phyloP scores from a whole-genome alignment of 2,329 filamentous ascomycete genomes.

The Ophiocordyceps robertsii region DNA sequence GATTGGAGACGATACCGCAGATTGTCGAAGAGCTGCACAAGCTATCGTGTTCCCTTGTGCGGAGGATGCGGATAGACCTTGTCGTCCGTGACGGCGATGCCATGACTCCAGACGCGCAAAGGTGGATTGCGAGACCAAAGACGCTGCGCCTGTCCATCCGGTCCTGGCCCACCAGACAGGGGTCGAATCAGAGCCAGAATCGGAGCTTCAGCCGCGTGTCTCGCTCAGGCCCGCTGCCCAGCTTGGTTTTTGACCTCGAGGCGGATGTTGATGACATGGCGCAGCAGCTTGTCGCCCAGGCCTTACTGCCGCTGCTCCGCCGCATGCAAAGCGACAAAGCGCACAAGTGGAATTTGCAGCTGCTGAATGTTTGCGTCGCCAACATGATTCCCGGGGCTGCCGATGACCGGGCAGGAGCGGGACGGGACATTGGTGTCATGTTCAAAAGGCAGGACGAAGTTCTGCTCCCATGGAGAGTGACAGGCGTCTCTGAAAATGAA shows the following conservation, averaged over 20 bases:
- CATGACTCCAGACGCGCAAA: slow-evolving; percentile 17
- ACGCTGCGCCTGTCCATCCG: slow-evolving; percentile 73
- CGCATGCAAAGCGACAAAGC: slow-evolving; percentile 55
- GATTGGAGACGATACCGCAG: slow-evolving; percentile 49
- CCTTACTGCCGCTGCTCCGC: slow-evolving; percentile 58
- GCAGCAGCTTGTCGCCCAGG: slow-evolving; percentile 55
- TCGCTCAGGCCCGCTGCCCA: slow-evolving; percentile 59
- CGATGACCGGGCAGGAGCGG: slow-evolving; percentile 37
- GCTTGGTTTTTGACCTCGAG: slow-evolving; percentile 54
- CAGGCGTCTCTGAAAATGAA: slow-evolving; percentile 17
- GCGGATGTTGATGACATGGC: slow-evolving; percentile 46
- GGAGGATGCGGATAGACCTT: slow-evolving; percentile 68
- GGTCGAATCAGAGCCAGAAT: slow-evolving; percentile 34
- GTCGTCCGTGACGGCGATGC: slow-evolving; percentile 33
- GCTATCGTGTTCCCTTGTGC: slow-evolving; percentile 57
- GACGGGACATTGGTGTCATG: slow-evolving; percentile 71
- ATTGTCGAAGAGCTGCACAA: slow-evolving; percentile 56
- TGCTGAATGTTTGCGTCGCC: slow-evolving; percentile 77
- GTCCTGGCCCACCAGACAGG: slow-evolving; percentile 27
- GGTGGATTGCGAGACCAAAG: slow-evolving; percentile 69
- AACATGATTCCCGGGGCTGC: slow-evolving; percentile 58
- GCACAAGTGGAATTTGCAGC: slow-evolving; percentile 61
- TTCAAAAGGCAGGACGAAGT: slow-evolving; percentile 62
- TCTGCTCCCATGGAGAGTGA: slow-evolving; percentile 51
- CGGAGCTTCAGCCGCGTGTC: slow-evolving; percentile 60